Percentiles rank a stretch among this genome's conserved stretches.
Conservation (phyloP, 2,329 filamentous ascomycete species). For the Calonectria montana region DNA sequence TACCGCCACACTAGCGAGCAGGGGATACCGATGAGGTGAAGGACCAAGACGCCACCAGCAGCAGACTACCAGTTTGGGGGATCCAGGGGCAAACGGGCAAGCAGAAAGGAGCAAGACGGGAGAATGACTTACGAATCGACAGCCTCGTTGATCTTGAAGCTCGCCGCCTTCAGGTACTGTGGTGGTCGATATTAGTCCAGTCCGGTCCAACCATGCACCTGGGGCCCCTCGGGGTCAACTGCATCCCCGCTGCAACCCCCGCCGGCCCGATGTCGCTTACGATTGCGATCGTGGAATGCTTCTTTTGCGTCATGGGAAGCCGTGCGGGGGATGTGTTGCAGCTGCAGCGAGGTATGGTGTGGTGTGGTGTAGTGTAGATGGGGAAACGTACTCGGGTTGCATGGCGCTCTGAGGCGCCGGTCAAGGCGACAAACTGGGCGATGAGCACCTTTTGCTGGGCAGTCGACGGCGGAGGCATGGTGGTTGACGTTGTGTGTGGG, state of each 20-base stretch:
- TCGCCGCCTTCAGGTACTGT: slow-evolving; percentile 61
- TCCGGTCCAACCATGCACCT: slow-evolving; percentile 23
- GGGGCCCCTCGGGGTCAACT: slow-evolving; percentile 27
- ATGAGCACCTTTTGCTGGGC: slow-evolving; percentile 55
- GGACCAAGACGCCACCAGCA: background rate
- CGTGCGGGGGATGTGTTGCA: slow-evolving; percentile 14
- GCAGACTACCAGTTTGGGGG: background rate
- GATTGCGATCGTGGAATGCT: slow-evolving; percentile 18
- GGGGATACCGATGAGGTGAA: background rate
- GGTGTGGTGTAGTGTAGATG: slow-evolving; percentile 5
- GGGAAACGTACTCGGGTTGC: slow-evolving; percentile 57
- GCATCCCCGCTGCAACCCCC: slow-evolving; percentile 34
- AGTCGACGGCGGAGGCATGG: slow-evolving; percentile 51
- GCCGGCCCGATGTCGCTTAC: slow-evolving; percentile 22
- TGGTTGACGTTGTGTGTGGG: slow-evolving; percentile 11
- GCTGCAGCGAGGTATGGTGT: background rate
- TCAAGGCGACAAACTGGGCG: slow-evolving; percentile 56
- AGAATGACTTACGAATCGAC: slow-evolving; percentile 66
- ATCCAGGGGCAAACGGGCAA: slow-evolving; percentile 15
- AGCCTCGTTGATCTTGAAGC: slow-evolving; percentile 65
- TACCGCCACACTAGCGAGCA: slow-evolving; percentile 9
- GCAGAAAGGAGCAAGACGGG: slow-evolving; percentile 24
- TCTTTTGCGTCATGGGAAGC: slow-evolving; percentile 22
- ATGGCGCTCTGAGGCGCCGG: slow-evolving; percentile 56
- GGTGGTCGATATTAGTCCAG: slow-evolving; percentile 38